A percentile compares a stretch with the other conserved stretches of the same genome.
Conservation (phyloP, 1,139 yeast species). For the Protomyces arabidopsidicola region DNA sequence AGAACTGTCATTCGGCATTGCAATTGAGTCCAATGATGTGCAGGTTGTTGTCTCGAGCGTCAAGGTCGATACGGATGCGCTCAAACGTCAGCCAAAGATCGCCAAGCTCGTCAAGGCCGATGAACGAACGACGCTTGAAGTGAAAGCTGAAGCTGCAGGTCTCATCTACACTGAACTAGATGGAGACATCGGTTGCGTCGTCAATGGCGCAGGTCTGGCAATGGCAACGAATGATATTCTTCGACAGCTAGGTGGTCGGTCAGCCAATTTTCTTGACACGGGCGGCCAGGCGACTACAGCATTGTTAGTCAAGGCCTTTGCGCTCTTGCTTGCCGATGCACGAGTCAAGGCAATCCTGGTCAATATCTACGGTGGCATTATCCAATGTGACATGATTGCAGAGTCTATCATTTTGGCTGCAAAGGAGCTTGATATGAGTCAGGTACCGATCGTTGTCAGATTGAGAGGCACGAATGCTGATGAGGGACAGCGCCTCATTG, state of each 20-base stretch:
- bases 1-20: conserved; percentile 2
- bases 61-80: conserved; percentile 13
- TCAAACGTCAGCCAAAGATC: conserved; percentile 5
- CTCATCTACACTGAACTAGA: conserved; percentile 11
- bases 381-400: conserved; percentile 22
- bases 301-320: conserved; percentile 7
- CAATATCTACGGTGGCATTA: conserved; percentile 22
- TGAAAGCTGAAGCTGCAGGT: conserved; percentile 2
- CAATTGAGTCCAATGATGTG: conserved; percentile 5
- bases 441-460: conserved; percentile 17
- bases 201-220: conserved; percentile 25
- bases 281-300: conserved; percentile 27
- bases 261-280: conserved; percentile 21
- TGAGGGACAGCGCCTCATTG: conserved; percentile 13
- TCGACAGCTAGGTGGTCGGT: conserved; percentile 3
- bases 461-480: conserved; percentile 16
- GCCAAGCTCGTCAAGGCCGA: not conserved
- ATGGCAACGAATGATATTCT: conserved; percentile 24
- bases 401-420: conserved; percentile 21
- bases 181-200: conserved; percentile 18
- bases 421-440: conserved; percentile 5
- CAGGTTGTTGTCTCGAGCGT: not conserved
- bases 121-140: conserved; percentile 3
- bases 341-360: conserved; percentile 17
- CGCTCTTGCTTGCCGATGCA: conserved; percentile 2